These are phyloP conservation scores for Theileria annulata DNA, from an alignment of 169 alveolate species.

Conservation along the genomic window DNA sequence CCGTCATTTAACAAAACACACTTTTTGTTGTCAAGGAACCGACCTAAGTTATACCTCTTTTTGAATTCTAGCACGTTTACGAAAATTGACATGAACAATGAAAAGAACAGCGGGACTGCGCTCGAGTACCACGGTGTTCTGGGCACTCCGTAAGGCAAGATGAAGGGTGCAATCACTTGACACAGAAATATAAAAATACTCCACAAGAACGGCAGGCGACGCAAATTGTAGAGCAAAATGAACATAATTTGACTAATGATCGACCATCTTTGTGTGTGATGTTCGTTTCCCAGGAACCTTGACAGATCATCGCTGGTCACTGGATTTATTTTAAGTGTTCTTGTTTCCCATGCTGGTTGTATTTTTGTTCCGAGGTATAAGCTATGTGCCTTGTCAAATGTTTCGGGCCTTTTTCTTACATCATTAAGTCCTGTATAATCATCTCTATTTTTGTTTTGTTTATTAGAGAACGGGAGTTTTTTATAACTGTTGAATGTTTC, in stretches of 20 bases:
- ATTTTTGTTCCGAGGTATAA: constrained; percentile 73
- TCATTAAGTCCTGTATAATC: neutral
- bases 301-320: constrained; percentile 67
- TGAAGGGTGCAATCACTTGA: constrained; percentile 45
- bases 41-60: constrained; percentile 68
- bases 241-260: constrained; percentile 34
- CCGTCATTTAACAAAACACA: constrained; percentile 70
- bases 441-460: neutral
- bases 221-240: constrained; percentile 41
- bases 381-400: constrained; percentile 63
- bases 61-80: constrained; percentile 62
- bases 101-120: constrained; percentile 56
- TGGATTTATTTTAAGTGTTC: constrained; percentile 77
- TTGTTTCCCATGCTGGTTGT: constrained; percentile 77
- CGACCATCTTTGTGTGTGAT: constrained; percentile 52
- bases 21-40: constrained; percentile 67
- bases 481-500: neutral
- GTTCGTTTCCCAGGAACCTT: constrained; percentile 69
- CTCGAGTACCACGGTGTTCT: constrained; percentile 51
- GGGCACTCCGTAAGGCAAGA: constrained; percentile 60
- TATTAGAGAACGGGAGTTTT: neutral
- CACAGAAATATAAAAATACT: constrained; percentile 53
- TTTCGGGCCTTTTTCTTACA: neutral
- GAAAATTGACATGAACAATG: constrained; percentile 65
- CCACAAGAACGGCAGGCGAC: constrained; percentile 65